A percentile compares a stretch with the other conserved stretches of the same genome.
phyloP scores from a whole-genome alignment of 805 yeast species.

The Debaryomyces castellii region DNA sequence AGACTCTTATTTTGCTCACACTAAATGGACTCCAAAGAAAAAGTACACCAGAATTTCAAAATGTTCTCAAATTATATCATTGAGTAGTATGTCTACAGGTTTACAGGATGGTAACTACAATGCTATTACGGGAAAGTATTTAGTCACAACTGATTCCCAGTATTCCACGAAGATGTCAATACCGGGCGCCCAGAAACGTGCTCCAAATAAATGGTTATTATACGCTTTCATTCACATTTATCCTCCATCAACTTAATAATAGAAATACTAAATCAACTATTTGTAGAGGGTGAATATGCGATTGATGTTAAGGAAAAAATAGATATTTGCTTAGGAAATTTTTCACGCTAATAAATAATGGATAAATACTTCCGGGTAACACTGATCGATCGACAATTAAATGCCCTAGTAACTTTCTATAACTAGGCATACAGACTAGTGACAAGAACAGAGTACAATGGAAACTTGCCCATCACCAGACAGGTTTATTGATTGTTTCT shows the following conservation, averaged over 20 bases:
- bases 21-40: too few species aligned
- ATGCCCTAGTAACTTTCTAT: background rate
- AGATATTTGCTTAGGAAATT: background rate
- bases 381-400: background rate
- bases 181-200: conserved; percentile 50
- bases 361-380: conserved; percentile 1
- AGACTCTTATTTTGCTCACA: background rate
- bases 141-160: conserved; percentile 49
- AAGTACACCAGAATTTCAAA: too few species aligned
- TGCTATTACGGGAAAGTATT: conserved; percentile 13
- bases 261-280: conserved; percentile 12
- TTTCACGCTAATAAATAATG: background rate
- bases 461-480: conserved; percentile 11
- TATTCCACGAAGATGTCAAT: conserved; percentile 39
- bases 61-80: too few species aligned
- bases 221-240: conserved; percentile 37
- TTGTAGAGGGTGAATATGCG: conserved; percentile 35
- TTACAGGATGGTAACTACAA: background rate
- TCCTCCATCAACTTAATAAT: conserved; percentile 19
- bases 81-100: too few species aligned
- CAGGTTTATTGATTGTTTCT: conserved; percentile 29
- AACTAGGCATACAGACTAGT: background rate
- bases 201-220: conserved; percentile 36
- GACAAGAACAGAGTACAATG: conserved; percentile 1
- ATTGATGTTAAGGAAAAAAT: conserved; percentile 31